Evolutionary conservation across 2,329 filamentous ascomycete genomes (phyloP), one percentile per base, ranked within the genome.

Genomic region (Dactylellina leptospora): DNA sequence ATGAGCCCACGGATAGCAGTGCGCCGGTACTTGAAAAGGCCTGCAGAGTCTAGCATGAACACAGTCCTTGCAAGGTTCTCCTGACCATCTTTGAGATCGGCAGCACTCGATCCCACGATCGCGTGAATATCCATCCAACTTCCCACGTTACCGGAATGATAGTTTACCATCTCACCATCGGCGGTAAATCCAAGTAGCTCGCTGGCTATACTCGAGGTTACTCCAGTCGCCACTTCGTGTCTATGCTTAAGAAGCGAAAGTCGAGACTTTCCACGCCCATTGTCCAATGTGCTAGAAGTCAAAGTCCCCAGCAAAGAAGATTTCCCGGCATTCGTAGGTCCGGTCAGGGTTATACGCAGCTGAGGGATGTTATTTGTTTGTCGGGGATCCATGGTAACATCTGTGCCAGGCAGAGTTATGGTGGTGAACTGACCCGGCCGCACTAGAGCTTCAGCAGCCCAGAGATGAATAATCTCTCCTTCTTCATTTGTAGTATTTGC

Each of bases 71-170:
- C 91, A 68, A 84, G 81, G 71, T 88, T 70, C 25, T 59, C 47
- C 18, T 63, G 60, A 13, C 54, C 63, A 5, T 70, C 71, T 30
- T 62, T 68, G 44, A 61, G 61, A 27, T 64, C 63, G 8, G 63
- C 63, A 5, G 45, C 48, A 28, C 62, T 74, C 13, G 74, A 74
- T n/a, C 75, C 86, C 0, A 91, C 87, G 51, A 88, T 86, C 36
- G 90, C 88, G 79, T 99, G 95, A 56, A 97, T 95, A 78, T 97
- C 93, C 58, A 91, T 88, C 95, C 95, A 99, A 0, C 92, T 93
- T 68, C 92, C 90, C 48, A 97, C 88, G 78, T 96, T 92, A 11
- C 88, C 88, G 70, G 90, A 89, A 2, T 90, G 88, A 78, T 96
- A 97, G 78, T 96, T 97, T 77, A 96, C 83, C 38, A 95, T 82